Evolutionary conservation across 805 yeast species (phyloP).

Genomic region (Tanozyma kutaoensis): DNA sequence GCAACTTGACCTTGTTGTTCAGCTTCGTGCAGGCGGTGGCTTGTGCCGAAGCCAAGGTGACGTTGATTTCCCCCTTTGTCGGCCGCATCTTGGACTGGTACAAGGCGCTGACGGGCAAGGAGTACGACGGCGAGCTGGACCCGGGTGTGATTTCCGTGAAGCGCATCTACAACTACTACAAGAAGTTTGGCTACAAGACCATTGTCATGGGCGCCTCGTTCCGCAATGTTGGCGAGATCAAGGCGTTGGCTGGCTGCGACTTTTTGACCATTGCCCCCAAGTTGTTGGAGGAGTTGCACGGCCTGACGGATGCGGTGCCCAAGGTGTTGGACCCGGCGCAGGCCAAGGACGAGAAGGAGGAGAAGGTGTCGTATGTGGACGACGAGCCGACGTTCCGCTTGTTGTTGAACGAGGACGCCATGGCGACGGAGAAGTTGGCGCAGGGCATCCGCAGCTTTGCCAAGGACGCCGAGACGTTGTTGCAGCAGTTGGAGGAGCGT

Average conservation of each 20-base stretch:
- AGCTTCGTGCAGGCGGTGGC: constrained; percentile 97
- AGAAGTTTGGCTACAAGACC: constrained; percentile 91
- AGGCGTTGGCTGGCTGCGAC: constrained; percentile 95
- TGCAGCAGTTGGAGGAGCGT: constrained; percentile 51
- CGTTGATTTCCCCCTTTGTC: constrained; percentile 96
- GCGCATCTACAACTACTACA: constrained; percentile 90
- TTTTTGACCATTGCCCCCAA: constrained; percentile 90
- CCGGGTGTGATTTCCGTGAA: constrained; percentile 95
- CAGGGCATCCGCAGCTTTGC: constrained; percentile 98
- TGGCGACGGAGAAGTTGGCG: constrained; percentile 95
- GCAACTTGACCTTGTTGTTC: constrained; percentile 90
- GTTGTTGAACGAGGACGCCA: constrained; percentile 86
- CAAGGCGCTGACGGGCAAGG: constrained; percentile 87
- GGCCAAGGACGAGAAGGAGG: constrained; percentile 31
- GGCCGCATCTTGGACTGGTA: constrained; percentile 99
- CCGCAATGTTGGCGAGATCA: constrained; percentile 94
- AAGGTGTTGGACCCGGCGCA: constrained; percentile 55
- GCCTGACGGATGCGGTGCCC: constrained; percentile 72
- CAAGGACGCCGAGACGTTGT: constrained; percentile 78
- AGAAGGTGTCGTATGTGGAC: constrained; percentile 67
- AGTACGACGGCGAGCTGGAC: constrained; percentile 53
- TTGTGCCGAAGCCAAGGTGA: constrained; percentile 93
- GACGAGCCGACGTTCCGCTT: constrained; percentile 88
- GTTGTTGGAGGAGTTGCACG: constrained; percentile 76
- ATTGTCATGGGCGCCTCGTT: constrained; percentile 99